phyloP scores from a whole-genome alignment of 352 stramenopile genomes.

The Porosira glacialis region DNA sequence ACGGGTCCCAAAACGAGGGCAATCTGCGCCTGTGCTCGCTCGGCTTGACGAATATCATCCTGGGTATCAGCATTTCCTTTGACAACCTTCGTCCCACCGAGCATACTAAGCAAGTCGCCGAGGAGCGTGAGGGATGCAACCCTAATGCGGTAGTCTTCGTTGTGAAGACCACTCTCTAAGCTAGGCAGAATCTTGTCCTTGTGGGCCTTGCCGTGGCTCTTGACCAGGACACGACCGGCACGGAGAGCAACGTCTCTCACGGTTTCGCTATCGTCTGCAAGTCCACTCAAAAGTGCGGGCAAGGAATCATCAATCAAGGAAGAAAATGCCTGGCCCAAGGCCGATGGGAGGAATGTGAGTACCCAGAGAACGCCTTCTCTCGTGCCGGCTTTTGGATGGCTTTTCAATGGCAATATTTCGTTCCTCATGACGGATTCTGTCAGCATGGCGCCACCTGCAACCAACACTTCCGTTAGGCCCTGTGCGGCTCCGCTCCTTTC shows the following conservation, averaged over 20 bases:
- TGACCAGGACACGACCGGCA: constrained; percentile 96
- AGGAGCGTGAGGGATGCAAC: constrained; percentile 96
- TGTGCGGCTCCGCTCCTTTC: constrained; percentile 97
- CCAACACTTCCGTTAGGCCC: constrained; percentile 91
- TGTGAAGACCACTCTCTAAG: constrained; percentile 92
- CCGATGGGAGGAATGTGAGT: constrained; percentile 96
- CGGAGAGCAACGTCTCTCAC: constrained; percentile 95
- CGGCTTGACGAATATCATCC: constrained; percentile 80
- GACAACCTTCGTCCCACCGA: constrained; percentile 93
- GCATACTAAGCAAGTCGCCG: constrained; percentile 91
- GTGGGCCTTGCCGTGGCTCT: constrained; percentile 93
- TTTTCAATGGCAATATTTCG: constrained; percentile 92
- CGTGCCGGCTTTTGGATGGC: constrained; percentile 90
- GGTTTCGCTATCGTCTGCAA: constrained; percentile 97
- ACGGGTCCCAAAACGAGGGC: constrained; percentile 87
- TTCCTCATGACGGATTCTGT: constrained; percentile 83
- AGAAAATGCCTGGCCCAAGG: constrained; percentile 88
- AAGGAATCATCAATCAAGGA: constrained; percentile 91
- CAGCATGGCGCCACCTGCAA: constrained; percentile 74
- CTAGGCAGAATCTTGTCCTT: constrained; percentile 95
- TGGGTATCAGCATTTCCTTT: constrained; percentile 84
- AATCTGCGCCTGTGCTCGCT: constrained; percentile 80
- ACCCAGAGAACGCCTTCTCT: constrained; percentile 98
- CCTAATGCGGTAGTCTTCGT: constrained; percentile 98
- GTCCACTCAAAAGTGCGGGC: constrained; percentile 92